phyloP scores from a whole-genome alignment of 2,329 filamentous ascomycete genomes.

The Ceratocystiopsis minuta region DNA sequence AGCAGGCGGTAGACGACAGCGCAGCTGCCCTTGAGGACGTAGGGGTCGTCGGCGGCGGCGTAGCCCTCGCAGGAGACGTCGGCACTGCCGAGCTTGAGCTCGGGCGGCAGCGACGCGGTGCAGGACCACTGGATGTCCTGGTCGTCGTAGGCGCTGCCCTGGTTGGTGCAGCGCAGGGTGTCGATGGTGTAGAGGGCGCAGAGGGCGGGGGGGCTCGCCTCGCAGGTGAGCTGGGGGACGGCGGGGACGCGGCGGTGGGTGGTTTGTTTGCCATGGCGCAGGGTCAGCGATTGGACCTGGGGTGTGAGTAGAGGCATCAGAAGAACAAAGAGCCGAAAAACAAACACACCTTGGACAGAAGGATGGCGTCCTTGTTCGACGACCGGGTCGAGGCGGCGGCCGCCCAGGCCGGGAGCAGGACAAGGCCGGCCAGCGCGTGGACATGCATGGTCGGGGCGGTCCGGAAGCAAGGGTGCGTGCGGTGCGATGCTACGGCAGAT shows the following conservation, averaged over 20 bases:
- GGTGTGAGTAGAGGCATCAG: not conserved
- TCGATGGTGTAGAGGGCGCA: slow-evolving; percentile 58
- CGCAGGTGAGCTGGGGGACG: slow-evolving; percentile 62
- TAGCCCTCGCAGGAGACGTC: slow-evolving; percentile 93
- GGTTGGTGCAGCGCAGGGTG: slow-evolving; percentile 77
- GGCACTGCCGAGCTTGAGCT: slow-evolving; percentile 58
- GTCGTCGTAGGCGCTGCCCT: slow-evolving; percentile 57
- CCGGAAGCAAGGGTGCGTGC: no score
- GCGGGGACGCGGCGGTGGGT: slow-evolving; percentile 57
- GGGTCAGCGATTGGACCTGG: slow-evolving; percentile 59
- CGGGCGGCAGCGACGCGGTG: slow-evolving; percentile 39
- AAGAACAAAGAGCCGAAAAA: slow-evolving; percentile 31
- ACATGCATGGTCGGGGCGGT: slow-evolving; percentile 1
- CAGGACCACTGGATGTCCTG: slow-evolving; percentile 90
- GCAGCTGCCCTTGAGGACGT: slow-evolving; percentile 81
- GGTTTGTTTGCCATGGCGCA: slow-evolving; percentile 48
- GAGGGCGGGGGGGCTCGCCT: slow-evolving; percentile 41
- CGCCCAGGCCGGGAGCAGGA: not conserved
- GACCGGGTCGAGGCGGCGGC: slow-evolving; percentile 8
- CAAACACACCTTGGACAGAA: slow-evolving; percentile 44
- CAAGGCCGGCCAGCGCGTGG: not conserved
- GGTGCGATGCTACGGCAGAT: no score
- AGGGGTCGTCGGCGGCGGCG: slow-evolving; percentile 53
- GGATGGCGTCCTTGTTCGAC: slow-evolving; percentile 29
- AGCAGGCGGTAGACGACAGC: slow-evolving; percentile 75